Evolutionary conservation across 75 land plant genomes (phyloP), one percentile per base, ranked within the genome.

Genomic region (Selaginella tamariscina): DNA sequence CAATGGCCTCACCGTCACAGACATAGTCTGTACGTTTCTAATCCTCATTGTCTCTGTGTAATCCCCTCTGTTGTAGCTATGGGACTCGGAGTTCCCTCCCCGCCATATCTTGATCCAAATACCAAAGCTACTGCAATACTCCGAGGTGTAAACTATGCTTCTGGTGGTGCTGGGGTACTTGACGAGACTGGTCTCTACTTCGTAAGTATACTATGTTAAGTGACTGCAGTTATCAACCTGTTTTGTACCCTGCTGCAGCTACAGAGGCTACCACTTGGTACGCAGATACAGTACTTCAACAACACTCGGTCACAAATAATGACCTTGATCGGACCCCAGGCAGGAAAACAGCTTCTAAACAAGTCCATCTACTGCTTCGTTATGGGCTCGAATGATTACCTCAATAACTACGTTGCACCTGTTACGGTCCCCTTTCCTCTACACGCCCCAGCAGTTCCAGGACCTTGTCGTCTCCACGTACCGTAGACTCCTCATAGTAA

Each of bases 401-500:
- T 59, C 27, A 59, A 59, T 23, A 59, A 59, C 21, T 59, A 59
- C 26, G 62, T 59, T 23, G 62, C 62, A n/a, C 62, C 62, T 59
- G 62, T 59, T n/a, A 59, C 62, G 8, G 62, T n/a, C 27, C 8
- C 62, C 62, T 23, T 5, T 27, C 8, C 5, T 59, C 8, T 59
- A 59, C 62, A 59, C 62, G 9, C 62, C 62, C 21, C 21, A 59
- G 62, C 62, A 59, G 62, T 59, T 59, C 26, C 62, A 59, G 21
- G 62, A 8, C 26, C 62, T 5, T n/a, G 18, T 59, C 8, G 26
- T 59, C 21, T 59, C 62, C 21, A 59, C 62, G 24, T 59, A 23
- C 62, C 8, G 21, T 2, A 59, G 21, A 21, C 62, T 59, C 27
- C 62, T 59, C 9, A 59, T 23, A 8, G 62, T 59, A 59, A 59